Conservation (phyloP, 805 yeast species). For the Cyberlindnera xylosilytica region DNA sequence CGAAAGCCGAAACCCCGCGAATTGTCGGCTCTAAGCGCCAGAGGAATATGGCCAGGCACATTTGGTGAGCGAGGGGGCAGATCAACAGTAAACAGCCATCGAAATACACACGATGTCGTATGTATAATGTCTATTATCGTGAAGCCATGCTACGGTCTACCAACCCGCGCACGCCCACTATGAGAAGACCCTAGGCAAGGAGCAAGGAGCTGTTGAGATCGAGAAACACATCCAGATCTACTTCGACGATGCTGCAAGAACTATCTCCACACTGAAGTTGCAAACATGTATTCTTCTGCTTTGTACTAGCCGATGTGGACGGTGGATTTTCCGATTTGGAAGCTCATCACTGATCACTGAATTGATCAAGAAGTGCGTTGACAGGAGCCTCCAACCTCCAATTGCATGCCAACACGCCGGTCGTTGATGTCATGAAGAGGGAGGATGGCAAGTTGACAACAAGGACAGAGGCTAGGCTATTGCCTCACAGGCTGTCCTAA, state of each 20-base stretch:
- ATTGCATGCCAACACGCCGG: constrained; percentile 42
- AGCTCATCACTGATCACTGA: constrained; percentile 35
- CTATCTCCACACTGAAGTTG: constrained; percentile 74
- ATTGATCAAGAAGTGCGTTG: constrained; percentile 31
- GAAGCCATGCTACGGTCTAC: too few relatives aligned
- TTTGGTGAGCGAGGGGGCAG: too few relatives aligned
- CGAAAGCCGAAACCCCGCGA: too few relatives aligned
- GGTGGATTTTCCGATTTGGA: too few relatives aligned
- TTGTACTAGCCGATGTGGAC: constrained; percentile 45
- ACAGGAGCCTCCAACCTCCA: constrained; percentile 35
- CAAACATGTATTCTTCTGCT: constrained; percentile 45
- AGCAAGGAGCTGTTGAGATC: too few relatives aligned
- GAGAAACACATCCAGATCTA: constrained; percentile 31
- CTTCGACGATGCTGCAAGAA: constrained; percentile 39
- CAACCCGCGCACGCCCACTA: too few relatives aligned
- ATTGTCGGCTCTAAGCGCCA: too few relatives aligned
- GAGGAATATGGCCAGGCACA: too few relatives aligned
- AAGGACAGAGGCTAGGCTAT: constrained; percentile 26
- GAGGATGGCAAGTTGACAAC: constrained; percentile 32
- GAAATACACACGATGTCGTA: too few relatives aligned
- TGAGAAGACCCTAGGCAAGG: too few relatives aligned
- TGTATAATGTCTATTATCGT: too few relatives aligned
- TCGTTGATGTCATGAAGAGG: constrained; percentile 25
- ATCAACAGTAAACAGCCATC: too few relatives aligned
- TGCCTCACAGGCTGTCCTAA: constrained; percentile 32